Percentiles rank a stretch among this genome's conserved stretches.
Evolutionary conservation across 129 eudicot species (phyloP).

Genomic region (Cynara cardunculus): DNA sequence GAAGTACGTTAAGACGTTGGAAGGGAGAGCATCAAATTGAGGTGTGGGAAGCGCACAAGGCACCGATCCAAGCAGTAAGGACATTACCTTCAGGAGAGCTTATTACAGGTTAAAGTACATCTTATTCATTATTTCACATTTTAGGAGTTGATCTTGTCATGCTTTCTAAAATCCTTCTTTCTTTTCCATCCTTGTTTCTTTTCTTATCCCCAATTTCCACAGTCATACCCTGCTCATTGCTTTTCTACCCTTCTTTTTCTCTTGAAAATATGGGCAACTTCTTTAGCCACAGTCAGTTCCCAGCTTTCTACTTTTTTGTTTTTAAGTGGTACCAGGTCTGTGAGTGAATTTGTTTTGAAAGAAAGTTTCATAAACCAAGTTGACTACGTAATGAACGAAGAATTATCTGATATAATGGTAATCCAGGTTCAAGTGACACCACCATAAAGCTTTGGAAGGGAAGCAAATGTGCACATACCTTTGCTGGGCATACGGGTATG

Average conservation of each 20-base stretch:
- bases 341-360: neutral
- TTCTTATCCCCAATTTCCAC: neutral
- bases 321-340: neutral
- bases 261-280: neutral
- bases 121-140: neutral
- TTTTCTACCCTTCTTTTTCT: neutral
- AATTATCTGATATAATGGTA: slow-evolving; percentile 20
- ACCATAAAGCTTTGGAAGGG: slow-evolving; percentile 97
- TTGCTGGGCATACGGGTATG: slow-evolving; percentile 81
- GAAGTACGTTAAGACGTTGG: slow-evolving; percentile 90
- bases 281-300: neutral
- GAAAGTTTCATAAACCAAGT: slow-evolving; percentile 4
- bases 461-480: slow-evolving; percentile 66
- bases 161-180: neutral
- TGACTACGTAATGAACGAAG: neutral
- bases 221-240: neutral
- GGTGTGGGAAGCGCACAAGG: slow-evolving; percentile 80
- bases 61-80: slow-evolving; percentile 78
- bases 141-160: neutral
- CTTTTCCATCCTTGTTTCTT: neutral
- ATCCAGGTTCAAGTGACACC: slow-evolving; percentile 88
- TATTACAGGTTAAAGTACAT: slow-evolving; percentile 61
- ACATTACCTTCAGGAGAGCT: slow-evolving; percentile 83
- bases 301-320: neutral
- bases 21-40: slow-evolving; percentile 70